Conservation (phyloP, 176 grass and related monocot species). For the Zizania latifolia region DNA sequence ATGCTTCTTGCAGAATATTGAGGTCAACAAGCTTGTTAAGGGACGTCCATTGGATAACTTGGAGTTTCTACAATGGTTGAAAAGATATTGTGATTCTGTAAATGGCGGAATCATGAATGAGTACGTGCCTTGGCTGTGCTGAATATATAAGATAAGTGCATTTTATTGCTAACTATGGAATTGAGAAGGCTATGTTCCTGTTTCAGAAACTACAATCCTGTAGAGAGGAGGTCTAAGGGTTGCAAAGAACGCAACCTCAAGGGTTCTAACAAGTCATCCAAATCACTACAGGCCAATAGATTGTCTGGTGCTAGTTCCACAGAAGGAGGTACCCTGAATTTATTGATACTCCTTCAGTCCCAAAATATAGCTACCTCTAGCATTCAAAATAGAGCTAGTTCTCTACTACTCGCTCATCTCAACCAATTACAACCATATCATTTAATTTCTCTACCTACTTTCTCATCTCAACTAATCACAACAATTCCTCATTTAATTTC, state of each 20-base stretch:
- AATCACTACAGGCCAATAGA: slow-evolving; percentile 75
- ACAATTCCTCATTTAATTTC: too few relatives aligned
- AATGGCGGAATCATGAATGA: slow-evolving; percentile 90
- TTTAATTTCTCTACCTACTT: too few relatives aligned
- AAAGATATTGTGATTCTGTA: slow-evolving; percentile 82
- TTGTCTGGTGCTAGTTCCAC: slow-evolving; percentile 33
- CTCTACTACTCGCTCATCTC: too few relatives aligned
- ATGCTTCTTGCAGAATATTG: slow-evolving; percentile 62
- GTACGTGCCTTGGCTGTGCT: slow-evolving; percentile 31
- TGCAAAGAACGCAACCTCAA: slow-evolving; percentile 52
- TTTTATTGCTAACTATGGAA: neutral
- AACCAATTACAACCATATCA: too few relatives aligned
- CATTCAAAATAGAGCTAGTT: too few relatives aligned
- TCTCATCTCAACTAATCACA: too few relatives aligned
- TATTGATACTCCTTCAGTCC: neutral
- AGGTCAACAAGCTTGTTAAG: slow-evolving; percentile 89
- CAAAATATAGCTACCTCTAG: too few relatives aligned
- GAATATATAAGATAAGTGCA: neutral
- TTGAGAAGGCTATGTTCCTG: neutral
- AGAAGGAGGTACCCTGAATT: slow-evolving; percentile 23
- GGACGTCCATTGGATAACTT: slow-evolving; percentile 85
- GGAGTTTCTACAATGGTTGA: slow-evolving; percentile 91
- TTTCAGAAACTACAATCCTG: slow-evolving; percentile 83
- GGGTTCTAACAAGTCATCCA: slow-evolving; percentile 44
- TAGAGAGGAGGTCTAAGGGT: slow-evolving; percentile 73